These are phyloP conservation scores for carrot (Daucus carota) DNA, from an alignment of 129 eudicot species.

Conservation along the genomic window DH1_v3.0 NC_030381.2:107001-107500, in stretches of 20 bases:
- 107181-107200: slow-evolving; percentile 1
- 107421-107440: too few species aligned
- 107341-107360: not conserved
- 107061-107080: slow-evolving; percentile 11
- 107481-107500: too few species aligned
- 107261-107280: slow-evolving; percentile 6
- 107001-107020: slow-evolving; percentile 11
- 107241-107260: not conserved
- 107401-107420: not conserved
- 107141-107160: slow-evolving; percentile 3
- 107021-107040: slow-evolving; percentile 16
- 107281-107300: not conserved
- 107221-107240: slow-evolving; percentile 7
- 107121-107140: not conserved
- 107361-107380: not conserved
- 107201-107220: not conserved
- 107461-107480: too few species aligned
- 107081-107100: not conserved
- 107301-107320: not conserved
- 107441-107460: not conserved
- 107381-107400: not conserved
- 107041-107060: slow-evolving; percentile 9
- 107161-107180: not conserved
- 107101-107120: not conserved
- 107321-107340: slow-evolving; percentile 10